Conservation (phyloP, 179 eudicot genomes). For the Monotropa hypopitys region DNA sequence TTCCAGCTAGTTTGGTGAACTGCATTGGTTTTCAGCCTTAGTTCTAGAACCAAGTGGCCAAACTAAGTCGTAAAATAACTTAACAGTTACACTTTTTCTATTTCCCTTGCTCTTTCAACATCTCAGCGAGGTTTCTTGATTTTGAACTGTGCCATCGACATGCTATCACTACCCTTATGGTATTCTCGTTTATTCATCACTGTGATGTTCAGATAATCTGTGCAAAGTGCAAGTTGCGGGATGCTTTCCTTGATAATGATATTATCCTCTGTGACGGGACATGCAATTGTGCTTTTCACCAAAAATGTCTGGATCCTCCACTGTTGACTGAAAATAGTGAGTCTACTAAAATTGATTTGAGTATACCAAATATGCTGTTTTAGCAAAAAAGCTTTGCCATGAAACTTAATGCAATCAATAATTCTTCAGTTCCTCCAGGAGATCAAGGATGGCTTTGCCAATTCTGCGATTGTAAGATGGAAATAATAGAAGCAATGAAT, state of each 20-base stretch:
- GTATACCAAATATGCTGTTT: not conserved
- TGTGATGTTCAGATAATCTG: slow-evolving; percentile 55
- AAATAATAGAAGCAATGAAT: slow-evolving; percentile 67
- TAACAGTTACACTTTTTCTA: not conserved
- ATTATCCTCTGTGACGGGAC: slow-evolving; percentile 94
- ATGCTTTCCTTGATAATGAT: slow-evolving; percentile 82
- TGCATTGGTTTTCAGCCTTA: not conserved
- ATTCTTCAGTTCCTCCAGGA: slow-evolving; percentile 68
- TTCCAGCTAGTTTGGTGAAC: not conserved
- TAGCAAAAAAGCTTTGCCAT: not conserved
- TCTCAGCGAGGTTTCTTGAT: not conserved
- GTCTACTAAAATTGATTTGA: slow-evolving; percentile 9
- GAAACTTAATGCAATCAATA: slow-evolving; percentile 10
- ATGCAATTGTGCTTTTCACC: slow-evolving; percentile 92
- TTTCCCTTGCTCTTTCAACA: not conserved
- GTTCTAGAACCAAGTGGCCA: not conserved
- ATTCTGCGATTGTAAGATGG: slow-evolving; percentile 72
- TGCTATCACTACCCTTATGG: not conserved
- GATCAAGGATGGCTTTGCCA: slow-evolving; percentile 92
- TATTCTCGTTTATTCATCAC: not conserved
- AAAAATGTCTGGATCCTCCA: slow-evolving; percentile 90
- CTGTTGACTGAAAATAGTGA: slow-evolving; percentile 80
- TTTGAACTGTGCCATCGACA: not conserved
- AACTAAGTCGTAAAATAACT: not conserved
- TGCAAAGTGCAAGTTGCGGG: slow-evolving; percentile 73